Conservation (phyloP, 768 basidiomycete species). For the Mycena metata region DNA sequence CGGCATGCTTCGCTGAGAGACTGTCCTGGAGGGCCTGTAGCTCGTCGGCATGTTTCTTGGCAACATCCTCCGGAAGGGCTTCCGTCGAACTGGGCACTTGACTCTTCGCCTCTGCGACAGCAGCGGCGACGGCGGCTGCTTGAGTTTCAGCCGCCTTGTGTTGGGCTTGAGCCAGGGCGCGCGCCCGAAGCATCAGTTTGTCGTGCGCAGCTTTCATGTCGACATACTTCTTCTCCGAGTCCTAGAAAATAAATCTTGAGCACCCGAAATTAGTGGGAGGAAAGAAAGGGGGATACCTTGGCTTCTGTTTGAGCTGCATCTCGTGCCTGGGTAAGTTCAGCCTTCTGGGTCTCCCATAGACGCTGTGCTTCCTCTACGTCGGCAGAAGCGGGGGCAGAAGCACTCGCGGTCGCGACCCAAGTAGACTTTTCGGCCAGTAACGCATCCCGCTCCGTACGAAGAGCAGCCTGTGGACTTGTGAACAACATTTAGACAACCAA, state of each 20-base stretch:
- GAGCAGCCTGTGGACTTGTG: conserved; percentile 54
- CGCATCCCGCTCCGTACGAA: conserved; percentile 72
- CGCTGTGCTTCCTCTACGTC: conserved; percentile 49
- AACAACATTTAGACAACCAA: conserved; percentile 15
- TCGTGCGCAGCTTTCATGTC: conserved; percentile 64
- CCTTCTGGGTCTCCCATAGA: conserved; percentile 73
- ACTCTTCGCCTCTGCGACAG: conserved; percentile 67
- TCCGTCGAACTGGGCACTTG: conserved; percentile 52
- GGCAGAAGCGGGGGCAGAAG: conserved; percentile 42
- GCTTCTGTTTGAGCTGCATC: conserved; percentile 71
- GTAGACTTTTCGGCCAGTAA: conserved; percentile 72
- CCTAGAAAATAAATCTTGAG: conserved; percentile 44
- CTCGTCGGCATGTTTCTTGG: conserved; percentile 71
- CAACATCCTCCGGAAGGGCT: conserved; percentile 54
- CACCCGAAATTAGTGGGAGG: not conserved
- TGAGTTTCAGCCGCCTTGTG: conserved; percentile 61
- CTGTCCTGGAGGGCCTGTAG: conserved; percentile 67
- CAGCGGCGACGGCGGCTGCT: conserved; percentile 66
- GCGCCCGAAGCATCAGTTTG: conserved; percentile 69
- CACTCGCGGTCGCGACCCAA: conserved; percentile 49
- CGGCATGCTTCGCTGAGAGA: conserved; percentile 65
- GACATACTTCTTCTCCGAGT: conserved; percentile 58
- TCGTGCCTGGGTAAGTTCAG: conserved; percentile 66
- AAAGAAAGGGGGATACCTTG: conserved; percentile 57
- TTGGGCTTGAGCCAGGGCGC: conserved; percentile 62